Conservation (phyloP, 805 yeast species). For the Ogataea sp. region DNA sequence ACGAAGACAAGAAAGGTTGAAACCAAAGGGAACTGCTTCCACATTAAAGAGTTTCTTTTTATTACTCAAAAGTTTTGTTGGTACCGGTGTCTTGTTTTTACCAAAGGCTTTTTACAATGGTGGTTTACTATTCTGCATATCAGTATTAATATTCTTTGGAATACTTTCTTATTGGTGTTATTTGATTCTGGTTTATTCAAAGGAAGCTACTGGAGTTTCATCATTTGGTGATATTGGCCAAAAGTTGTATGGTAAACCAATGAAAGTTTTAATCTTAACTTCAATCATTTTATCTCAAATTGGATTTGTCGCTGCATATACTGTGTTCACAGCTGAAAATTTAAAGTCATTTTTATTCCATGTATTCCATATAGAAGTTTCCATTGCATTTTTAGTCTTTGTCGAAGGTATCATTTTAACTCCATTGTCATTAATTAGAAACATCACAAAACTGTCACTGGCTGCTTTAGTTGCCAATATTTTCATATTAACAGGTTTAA, state of each 20-base stretch:
- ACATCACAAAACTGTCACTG: slow-evolving; percentile 65
- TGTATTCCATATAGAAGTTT: slow-evolving; percentile 32
- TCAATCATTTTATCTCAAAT: slow-evolving; percentile 67
- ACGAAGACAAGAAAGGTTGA: slow-evolving; percentile 9
- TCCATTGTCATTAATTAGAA: slow-evolving; percentile 67
- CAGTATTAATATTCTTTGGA: slow-evolving; percentile 52
- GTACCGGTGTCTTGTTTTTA: slow-evolving; percentile 66
- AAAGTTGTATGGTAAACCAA: slow-evolving; percentile 53
- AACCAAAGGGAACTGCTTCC: slow-evolving; percentile 57
- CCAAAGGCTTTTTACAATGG: slow-evolving; percentile 70
- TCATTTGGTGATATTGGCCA: slow-evolving; percentile 77
- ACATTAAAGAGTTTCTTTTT: slow-evolving; percentile 65
- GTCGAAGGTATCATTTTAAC: slow-evolving; percentile 50
- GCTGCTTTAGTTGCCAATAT: slow-evolving; percentile 67
- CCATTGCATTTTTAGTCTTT: slow-evolving; percentile 39
- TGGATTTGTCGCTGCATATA: slow-evolving; percentile 77
- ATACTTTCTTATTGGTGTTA: slow-evolving; percentile 74
- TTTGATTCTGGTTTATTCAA: slow-evolving; percentile 51
- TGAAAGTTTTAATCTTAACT: slow-evolving; percentile 53
- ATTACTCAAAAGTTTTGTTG: slow-evolving; percentile 66
- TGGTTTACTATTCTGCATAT: slow-evolving; percentile 53
- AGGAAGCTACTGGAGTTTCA: slow-evolving; percentile 50
- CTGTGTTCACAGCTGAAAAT: slow-evolving; percentile 72
- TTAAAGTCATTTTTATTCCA: slow-evolving; percentile 52
- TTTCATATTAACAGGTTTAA: slow-evolving; percentile 57